Evolutionary conservation across 139 green algal genomes (phyloP).

Genomic region (Chlamydomonas applanata): DNA sequence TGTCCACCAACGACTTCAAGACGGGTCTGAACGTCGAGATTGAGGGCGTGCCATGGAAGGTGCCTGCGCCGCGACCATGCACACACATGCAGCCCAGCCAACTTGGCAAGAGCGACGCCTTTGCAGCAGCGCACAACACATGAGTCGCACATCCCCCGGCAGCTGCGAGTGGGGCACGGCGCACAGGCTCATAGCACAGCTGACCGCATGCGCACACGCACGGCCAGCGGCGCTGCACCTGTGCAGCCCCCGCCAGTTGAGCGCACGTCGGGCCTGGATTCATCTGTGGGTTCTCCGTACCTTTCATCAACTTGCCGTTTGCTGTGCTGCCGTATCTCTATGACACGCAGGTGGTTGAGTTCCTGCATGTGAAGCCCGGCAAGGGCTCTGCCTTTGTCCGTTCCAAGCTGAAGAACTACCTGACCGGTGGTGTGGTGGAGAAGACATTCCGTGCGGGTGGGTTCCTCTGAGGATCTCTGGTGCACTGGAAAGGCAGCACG

Average conservation of each 20-base stretch:
- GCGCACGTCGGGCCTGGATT: too few relatives aligned
- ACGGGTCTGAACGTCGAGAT: slow-evolving; percentile 89
- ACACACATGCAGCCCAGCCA: too few relatives aligned
- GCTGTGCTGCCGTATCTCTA: not conserved
- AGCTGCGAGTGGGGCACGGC: too few relatives aligned
- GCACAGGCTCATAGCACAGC: not conserved
- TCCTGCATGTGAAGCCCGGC: slow-evolving; percentile 98
- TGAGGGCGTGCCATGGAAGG: slow-evolving; percentile 53
- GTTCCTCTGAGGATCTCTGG: slow-evolving; percentile 40
- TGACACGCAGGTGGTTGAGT: slow-evolving; percentile 64
- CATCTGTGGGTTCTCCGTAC: too few relatives aligned
- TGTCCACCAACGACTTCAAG: slow-evolving; percentile 94
- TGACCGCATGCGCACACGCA: not conserved
- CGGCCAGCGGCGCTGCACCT: not conserved
- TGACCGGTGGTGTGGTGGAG: slow-evolving; percentile 87
- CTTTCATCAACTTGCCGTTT: too few relatives aligned
- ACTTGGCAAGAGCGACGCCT: too few relatives aligned
- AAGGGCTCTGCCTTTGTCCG: slow-evolving; percentile 97
- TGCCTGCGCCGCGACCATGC: not conserved
- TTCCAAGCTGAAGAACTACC: slow-evolving; percentile 96
- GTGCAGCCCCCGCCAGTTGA: not conserved
- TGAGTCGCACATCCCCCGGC: too few relatives aligned
- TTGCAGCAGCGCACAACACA: too few relatives aligned
- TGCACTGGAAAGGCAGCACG: too few relatives aligned
- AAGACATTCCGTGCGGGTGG: slow-evolving; percentile 97